These are phyloP conservation scores for Eimeria maxima DNA, from an alignment of 169 alveolate genomes.

Conservation along the genomic window DNA sequence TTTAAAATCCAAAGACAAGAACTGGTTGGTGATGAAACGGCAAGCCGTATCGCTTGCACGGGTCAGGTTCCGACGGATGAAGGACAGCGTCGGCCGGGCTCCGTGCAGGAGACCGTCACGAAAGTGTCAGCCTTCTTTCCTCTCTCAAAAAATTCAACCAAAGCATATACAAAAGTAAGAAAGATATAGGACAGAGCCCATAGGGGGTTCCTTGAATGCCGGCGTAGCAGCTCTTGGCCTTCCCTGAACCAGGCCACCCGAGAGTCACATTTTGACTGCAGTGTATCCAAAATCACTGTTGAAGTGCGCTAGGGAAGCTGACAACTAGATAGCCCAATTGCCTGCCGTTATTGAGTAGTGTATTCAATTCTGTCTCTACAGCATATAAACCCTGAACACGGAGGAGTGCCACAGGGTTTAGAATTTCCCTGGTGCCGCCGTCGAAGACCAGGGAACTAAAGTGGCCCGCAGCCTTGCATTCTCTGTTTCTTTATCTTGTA, in stretches of 20 bases:
- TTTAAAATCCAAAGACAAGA: slow-evolving; percentile 51
- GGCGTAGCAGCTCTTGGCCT: slow-evolving; percentile 1
- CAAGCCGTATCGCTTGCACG: slow-evolving; percentile 1
- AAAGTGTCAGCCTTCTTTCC: slow-evolving; percentile 48
- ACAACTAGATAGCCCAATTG: neutral
- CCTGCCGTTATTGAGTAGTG: neutral
- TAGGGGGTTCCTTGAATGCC: neutral
- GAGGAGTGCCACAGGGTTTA: neutral
- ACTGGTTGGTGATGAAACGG: neutral
- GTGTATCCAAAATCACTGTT: neutral
- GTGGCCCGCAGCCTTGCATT: neutral
- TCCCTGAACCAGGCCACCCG: slow-evolving; percentile 22
- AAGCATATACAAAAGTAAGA: slow-evolving; percentile 1
- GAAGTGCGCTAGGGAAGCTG: neutral
- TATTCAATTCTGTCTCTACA: neutral
- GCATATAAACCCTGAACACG: neutral
- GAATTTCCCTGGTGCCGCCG: neutral
- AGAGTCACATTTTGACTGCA: neutral
- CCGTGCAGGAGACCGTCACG: slow-evolving; percentile 49
- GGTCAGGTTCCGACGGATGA: slow-evolving; percentile 72
- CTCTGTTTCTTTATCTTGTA: neutral
- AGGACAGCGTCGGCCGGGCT: slow-evolving; percentile 55
- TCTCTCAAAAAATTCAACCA: slow-evolving; percentile 12
- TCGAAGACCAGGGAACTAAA: neutral
- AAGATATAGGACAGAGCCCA: neutral